Evolutionary conservation across 305 asterid genomes (phyloP).

Genomic region (Solanum chacoense): DNA sequence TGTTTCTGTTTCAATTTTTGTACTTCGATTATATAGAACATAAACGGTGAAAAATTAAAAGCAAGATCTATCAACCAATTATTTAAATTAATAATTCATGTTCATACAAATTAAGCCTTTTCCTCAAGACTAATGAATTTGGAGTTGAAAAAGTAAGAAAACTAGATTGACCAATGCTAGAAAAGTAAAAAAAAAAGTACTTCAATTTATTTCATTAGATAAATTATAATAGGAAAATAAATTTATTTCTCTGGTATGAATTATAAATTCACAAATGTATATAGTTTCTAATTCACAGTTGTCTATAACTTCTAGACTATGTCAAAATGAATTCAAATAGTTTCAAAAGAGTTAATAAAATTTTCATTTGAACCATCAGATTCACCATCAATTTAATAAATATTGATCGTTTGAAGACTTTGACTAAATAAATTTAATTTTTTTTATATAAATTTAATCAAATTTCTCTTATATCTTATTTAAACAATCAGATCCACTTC

Average conservation of each 20-base stretch:
- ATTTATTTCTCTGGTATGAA: background rate
- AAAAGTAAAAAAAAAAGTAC: background rate
- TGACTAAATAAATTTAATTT: background rate
- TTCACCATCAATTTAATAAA: background rate
- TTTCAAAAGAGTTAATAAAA: background rate
- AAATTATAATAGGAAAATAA: too few species aligned
- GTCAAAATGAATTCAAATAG: background rate
- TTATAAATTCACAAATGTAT: background rate
- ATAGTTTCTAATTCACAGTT: background rate
- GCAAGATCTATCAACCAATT: background rate
- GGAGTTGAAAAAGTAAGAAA: background rate
- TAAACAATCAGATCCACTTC: background rate
- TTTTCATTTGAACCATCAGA: background rate
- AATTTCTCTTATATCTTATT: background rate
- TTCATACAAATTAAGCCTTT: background rate
- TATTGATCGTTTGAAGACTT: background rate
- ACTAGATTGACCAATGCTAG: background rate
- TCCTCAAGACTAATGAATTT: background rate
- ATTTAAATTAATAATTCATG: background rate
- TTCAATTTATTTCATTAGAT: too few species aligned
- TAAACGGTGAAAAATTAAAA: background rate
- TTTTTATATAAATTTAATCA: too few species aligned
- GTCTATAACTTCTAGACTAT: background rate
- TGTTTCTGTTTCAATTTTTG: background rate
- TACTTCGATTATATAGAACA: background rate